These are phyloP conservation scores for Brassica juncea DNA, from an alignment of 345 rosid species.

Conservation along the genomic window DNA sequence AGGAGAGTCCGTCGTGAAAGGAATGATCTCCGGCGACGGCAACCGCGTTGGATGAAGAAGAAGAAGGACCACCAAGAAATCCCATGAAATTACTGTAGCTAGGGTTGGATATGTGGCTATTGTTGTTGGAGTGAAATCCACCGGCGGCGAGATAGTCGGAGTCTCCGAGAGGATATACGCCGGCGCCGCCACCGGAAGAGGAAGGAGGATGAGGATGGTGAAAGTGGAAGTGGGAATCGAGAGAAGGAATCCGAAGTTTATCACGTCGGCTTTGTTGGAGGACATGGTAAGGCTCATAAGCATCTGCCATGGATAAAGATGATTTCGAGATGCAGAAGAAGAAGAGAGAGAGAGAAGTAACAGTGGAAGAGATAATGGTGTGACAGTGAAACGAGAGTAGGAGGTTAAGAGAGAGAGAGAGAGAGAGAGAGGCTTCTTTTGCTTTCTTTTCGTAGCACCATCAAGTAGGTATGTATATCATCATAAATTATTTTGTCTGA, in stretches of 20 bases:
- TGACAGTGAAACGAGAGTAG: slow-evolving; percentile 56
- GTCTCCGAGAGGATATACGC: slow-evolving; percentile 55
- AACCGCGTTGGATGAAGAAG: slow-evolving; percentile 34
- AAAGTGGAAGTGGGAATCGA: slow-evolving; percentile 36
- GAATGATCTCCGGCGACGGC: slow-evolving; percentile 41
- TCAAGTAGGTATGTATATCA: slow-evolving; percentile 21
- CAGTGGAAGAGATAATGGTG: slow-evolving; percentile 55
- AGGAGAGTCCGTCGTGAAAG: slow-evolving; percentile 39
- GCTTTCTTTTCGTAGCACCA: slow-evolving; percentile 39
- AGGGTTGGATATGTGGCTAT: slow-evolving; percentile 46
- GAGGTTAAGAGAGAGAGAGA: slow-evolving; percentile 41
- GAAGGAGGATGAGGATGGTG: slow-evolving; percentile 30
- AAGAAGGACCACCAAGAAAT: slow-evolving; percentile 42
- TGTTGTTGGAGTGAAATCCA: slow-evolving; percentile 58
- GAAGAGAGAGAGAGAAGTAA: slow-evolving; percentile 27
- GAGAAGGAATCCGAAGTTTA: slow-evolving; percentile 66
- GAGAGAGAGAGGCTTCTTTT: slow-evolving; percentile 27
- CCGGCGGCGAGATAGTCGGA: slow-evolving; percentile 53
- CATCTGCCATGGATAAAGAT: slow-evolving; percentile 49
- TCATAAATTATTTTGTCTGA: neutral
- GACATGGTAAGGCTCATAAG: slow-evolving; percentile 84
- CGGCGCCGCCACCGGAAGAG: slow-evolving; percentile 17
- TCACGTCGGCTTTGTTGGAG: slow-evolving; percentile 92
- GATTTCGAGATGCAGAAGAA: slow-evolving; percentile 16
- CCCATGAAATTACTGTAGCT: slow-evolving; percentile 55